A percentile compares a stretch with the other conserved stretches of the same genome.
Conservation (phyloP, 2,329 filamentous ascomycete species). For the Exophiala bonariae region DNA sequence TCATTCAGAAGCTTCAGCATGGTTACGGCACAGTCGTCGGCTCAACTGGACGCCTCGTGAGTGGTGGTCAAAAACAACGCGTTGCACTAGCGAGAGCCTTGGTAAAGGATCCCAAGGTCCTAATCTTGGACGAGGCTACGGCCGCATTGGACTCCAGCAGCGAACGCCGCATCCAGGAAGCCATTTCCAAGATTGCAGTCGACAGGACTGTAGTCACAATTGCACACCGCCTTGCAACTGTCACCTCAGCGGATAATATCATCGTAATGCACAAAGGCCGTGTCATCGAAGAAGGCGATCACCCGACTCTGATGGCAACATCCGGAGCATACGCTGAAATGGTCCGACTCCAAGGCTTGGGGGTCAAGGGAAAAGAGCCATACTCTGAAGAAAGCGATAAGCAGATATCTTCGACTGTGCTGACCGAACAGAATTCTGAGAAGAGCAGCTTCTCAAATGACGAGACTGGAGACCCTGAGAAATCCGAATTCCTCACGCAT, state of each 20-base stretch:
- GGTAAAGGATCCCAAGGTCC: slow-evolving; percentile 78
- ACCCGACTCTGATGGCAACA: slow-evolving; percentile 33
- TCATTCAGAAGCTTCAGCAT: slow-evolving; percentile 55
- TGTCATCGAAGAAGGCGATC: slow-evolving; percentile 36
- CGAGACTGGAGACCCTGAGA: slow-evolving; percentile 19
- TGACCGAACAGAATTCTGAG: no score
- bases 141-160: slow-evolving; percentile 37
- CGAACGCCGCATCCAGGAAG: slow-evolving; percentile 36
- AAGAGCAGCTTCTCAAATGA: neutral
- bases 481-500: slow-evolving; percentile 9
- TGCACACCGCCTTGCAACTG: slow-evolving; percentile 32
- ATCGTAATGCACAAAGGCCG: slow-evolving; percentile 36
- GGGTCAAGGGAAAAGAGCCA: neutral
- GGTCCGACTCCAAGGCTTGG: slow-evolving; percentile 44
- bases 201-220: slow-evolving; percentile 29
- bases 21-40: slow-evolving; percentile 51
- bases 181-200: slow-evolving; percentile 32
- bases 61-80: slow-evolving; percentile 86
- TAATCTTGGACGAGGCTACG: slow-evolving; percentile 48
- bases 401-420: no score
- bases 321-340: slow-evolving; percentile 51
- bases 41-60: slow-evolving; percentile 78
- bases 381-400: no score
- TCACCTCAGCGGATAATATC: slow-evolving; percentile 38
- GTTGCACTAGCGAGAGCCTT: slow-evolving; percentile 85